Percentiles rank a stretch among this genome's conserved stretches.
These are phyloP conservation scores for Erigeron canadensis DNA, from an alignment of 129 eudicot species.

Conservation along the genomic window DNA sequence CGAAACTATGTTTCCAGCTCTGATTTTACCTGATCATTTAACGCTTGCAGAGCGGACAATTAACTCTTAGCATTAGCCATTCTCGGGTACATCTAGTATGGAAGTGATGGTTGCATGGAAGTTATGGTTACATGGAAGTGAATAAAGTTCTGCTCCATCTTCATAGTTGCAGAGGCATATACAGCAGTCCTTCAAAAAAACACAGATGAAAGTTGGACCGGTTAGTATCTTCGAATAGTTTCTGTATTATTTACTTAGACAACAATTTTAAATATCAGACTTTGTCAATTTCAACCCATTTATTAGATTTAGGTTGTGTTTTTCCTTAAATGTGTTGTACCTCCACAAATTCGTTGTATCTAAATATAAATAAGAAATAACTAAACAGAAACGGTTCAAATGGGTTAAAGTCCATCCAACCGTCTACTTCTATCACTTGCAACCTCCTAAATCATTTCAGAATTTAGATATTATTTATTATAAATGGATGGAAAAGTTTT, in stretches of 20 bases:
- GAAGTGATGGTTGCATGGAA: constrained; percentile 26
- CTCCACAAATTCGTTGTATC: too few species aligned
- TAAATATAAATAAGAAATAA: too few species aligned
- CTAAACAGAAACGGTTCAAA: too few species aligned
- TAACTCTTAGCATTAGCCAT: constrained; percentile 11
- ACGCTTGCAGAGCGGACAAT: constrained; percentile 11
- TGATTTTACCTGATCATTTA: neutral
- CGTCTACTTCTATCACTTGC: too few species aligned
- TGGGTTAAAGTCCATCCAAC: too few species aligned
- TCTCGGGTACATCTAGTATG: constrained; percentile 11
- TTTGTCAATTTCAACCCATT: neutral
- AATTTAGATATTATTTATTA: too few species aligned
- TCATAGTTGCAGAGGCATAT: constrained; percentile 22
- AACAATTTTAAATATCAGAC: neutral
- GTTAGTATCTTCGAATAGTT: neutral
- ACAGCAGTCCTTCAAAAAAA: constrained; percentile 14
- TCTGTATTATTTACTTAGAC: neutral
- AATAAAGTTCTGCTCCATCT: neutral
- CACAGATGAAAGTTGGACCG: neutral
- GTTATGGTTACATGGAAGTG: too few species aligned
- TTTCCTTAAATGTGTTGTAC: too few species aligned
- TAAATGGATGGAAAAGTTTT: too few species aligned
- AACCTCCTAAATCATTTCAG: too few species aligned
- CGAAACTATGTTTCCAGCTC: neutral
- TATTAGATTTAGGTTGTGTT: neutral